phyloP scores from a whole-genome alignment of 2,329 filamentous ascomycete species.

The Aspergillus oerlinghausenensis region DNA sequence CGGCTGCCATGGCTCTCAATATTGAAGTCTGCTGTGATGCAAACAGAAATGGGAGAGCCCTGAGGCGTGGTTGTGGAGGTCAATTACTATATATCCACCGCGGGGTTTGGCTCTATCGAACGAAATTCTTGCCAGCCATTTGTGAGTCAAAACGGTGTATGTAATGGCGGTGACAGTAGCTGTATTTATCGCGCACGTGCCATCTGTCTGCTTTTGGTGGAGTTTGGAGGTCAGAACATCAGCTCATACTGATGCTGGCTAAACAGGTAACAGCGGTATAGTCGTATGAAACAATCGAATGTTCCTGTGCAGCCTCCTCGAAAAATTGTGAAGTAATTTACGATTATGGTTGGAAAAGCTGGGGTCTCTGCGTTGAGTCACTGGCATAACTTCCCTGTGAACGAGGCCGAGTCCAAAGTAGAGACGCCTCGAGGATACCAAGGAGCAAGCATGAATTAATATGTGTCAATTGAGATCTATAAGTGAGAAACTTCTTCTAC shows the following conservation, averaged over 20 bases:
- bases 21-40: conserved; percentile 20
- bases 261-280: not conserved
- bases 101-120: conserved; percentile 17
- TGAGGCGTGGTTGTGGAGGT: conserved; percentile 6
- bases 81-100: conserved; percentile 10
- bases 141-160: conserved; percentile 4
- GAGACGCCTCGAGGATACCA: not conserved
- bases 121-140: not conserved
- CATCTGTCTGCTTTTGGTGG: not conserved
- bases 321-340: not conserved
- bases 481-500: not conserved
- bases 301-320: not conserved
- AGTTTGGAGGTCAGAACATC: not conserved
- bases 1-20: conserved; percentile 36
- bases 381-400: not conserved
- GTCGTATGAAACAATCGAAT: not conserved
- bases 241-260: not conserved
- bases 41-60: conserved; percentile 18
- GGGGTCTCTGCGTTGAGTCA: not conserved
- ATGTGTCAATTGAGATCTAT: not conserved
- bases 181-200: not conserved
- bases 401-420: not conserved
- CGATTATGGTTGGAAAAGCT: not conserved
- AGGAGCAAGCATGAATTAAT: not conserved
- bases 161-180: not conserved